Percentiles rank a stretch among this genome's conserved stretches.
Evolutionary conservation across 306 rosid species (phyloP).

Genomic region (Castanopsis chinensis): DNA sequence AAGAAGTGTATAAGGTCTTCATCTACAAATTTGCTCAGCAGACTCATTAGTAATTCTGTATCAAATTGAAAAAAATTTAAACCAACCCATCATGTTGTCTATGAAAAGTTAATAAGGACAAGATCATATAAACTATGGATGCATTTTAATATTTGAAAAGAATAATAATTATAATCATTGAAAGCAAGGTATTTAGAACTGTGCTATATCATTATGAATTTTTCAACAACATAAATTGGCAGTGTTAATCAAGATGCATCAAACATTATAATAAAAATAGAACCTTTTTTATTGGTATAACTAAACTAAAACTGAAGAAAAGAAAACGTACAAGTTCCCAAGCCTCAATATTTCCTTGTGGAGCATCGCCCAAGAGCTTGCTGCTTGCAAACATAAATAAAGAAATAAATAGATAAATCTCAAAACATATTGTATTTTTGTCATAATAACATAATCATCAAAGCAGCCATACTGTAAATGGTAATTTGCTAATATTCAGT

Average conservation of each 20-base stretch:
- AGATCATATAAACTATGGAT: neutral
- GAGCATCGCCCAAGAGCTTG: constrained; percentile 40
- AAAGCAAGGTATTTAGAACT: neutral
- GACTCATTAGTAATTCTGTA: neutral
- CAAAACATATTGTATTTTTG: neutral
- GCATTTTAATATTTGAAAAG: neutral
- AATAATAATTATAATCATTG: neutral
- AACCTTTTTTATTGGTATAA: neutral
- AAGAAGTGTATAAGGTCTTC: neutral
- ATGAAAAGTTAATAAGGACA: neutral
- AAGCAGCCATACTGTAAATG: neutral
- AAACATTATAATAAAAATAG: neutral
- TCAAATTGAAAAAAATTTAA: neutral
- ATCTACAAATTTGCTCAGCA: neutral
- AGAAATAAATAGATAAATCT: neutral
- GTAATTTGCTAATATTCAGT: neutral
- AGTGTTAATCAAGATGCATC: neutral
- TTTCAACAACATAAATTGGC: neutral
- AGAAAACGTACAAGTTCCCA: constrained; percentile 86
- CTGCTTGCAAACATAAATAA: constrained; percentile 40
- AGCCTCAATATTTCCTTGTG: constrained; percentile 53
- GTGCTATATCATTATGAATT: neutral
- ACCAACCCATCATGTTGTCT: neutral
- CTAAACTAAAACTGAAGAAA: neutral
- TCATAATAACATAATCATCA: constrained; percentile 1